Percentiles rank a stretch among this genome's conserved stretches.
phyloP scores from a whole-genome alignment of 2,329 filamentous ascomycete genomes.

The Neonectria neomacrospora region DNA sequence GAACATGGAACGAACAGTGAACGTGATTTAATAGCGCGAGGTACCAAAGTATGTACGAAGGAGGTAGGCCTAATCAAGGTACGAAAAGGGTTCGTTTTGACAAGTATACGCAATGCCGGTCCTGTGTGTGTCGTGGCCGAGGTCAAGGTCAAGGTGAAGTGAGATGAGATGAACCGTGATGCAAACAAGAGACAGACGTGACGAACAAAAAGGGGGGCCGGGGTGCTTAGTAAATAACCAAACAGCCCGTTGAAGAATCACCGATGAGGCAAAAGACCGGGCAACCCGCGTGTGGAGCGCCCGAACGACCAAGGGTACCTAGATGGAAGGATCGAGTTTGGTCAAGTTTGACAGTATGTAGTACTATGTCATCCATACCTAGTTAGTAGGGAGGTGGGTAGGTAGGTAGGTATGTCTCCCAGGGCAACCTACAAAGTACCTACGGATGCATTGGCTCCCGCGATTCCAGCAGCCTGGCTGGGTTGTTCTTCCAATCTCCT shows the following conservation, averaged over 20 bases:
- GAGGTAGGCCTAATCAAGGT: background rate
- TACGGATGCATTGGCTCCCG: constrained; percentile 3
- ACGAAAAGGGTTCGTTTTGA: background rate
- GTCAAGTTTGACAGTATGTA: background rate
- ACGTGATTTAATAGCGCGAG: background rate
- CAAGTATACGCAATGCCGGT: background rate
- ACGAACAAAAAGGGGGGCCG: background rate
- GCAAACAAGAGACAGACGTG: background rate
- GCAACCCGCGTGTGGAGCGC: constrained; percentile 15
- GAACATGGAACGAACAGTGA: too few species aligned
- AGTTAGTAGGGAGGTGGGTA: too few species aligned
- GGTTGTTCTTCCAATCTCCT: constrained; percentile 35
- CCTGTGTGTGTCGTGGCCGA: too few species aligned
- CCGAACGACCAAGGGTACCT: constrained; percentile 5
- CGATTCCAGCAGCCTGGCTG: constrained; percentile 21
- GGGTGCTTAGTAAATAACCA: background rate
- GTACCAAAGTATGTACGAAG: too few species aligned
- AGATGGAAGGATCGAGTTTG: constrained; percentile 3
- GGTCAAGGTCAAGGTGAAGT: too few species aligned
- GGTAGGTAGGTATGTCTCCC: too few species aligned
- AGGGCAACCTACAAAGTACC: constrained; percentile 35
- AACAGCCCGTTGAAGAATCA: constrained; percentile 1
- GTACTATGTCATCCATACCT: too few species aligned
- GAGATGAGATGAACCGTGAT: background rate
- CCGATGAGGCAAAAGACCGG: constrained; percentile 12